Evolutionary conservation across 2,329 filamentous ascomycete species (phyloP).

Genomic region (Aspergillus calidoustus): DNA sequence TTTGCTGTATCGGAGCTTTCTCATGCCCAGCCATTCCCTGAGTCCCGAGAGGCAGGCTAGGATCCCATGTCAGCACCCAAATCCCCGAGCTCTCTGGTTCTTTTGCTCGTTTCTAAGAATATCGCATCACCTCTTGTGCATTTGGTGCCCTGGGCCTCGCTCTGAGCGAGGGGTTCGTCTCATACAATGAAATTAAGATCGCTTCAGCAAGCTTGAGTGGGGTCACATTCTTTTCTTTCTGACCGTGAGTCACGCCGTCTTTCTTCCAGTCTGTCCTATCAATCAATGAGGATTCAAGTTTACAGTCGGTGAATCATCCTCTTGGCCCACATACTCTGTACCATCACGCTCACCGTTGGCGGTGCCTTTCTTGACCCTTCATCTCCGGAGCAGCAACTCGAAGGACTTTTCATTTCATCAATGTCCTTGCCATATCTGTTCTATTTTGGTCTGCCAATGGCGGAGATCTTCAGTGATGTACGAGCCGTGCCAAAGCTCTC

Average conservation of each 20-base stretch:
- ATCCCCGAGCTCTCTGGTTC: neutral
- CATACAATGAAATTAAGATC: constrained; percentile 3
- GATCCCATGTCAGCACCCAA: neutral
- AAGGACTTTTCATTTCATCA: neutral
- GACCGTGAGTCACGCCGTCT: neutral
- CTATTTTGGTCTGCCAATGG: constrained; percentile 8
- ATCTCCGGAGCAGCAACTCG: neutral
- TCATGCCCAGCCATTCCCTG: neutral
- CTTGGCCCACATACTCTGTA: neutral
- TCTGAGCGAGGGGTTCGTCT: neutral
- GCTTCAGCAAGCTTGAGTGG: constrained; percentile 3
- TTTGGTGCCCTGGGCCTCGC: neutral
- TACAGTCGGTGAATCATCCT: neutral
- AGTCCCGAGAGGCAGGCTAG: neutral
- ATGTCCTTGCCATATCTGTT: neutral
- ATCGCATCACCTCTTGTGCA: neutral
- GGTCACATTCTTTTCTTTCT: neutral
- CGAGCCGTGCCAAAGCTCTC: neutral
- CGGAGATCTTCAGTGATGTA: neutral
- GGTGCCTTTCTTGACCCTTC: neutral
- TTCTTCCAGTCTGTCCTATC: neutral
- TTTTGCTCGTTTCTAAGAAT: constrained; percentile 1
- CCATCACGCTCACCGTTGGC: neutral
- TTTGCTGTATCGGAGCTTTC: neutral
- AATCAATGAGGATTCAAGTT: neutral